These are phyloP conservation scores for Ilex asprella DNA, from an alignment of 257 asterid genomes.

Conservation along the genomic window DNA sequence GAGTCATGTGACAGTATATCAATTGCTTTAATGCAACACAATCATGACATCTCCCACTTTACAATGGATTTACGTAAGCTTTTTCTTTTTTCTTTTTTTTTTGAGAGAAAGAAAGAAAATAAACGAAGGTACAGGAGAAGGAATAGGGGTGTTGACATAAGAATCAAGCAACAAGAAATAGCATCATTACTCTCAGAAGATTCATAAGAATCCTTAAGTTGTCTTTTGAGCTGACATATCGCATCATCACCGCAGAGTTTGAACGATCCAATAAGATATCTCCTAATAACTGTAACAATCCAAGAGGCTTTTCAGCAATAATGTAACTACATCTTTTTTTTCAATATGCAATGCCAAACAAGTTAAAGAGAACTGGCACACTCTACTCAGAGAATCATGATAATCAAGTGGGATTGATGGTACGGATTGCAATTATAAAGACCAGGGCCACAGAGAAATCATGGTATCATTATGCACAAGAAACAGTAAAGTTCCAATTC, in stretches of 20 bases:
- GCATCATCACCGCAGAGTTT: conserved; percentile 76
- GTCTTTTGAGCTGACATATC: conserved; percentile 75
- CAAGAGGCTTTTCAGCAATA: not conserved
- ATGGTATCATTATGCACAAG: too few relatives aligned
- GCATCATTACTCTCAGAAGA: conserved; percentile 70
- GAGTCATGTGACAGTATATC: not conserved
- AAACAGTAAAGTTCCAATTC: too few relatives aligned
- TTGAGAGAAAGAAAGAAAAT: not conserved
- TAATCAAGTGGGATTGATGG: too few relatives aligned
- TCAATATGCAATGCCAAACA: too few relatives aligned
- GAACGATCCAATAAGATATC: conserved; percentile 89
- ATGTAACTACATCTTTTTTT: too few relatives aligned
- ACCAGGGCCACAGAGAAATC: too few relatives aligned
- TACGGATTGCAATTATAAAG: too few relatives aligned
- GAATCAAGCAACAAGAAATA: conserved; percentile 8
- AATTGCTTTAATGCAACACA: not conserved
- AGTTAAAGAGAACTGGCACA: too few relatives aligned
- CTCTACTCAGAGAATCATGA: too few relatives aligned
- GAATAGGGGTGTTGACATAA: too few relatives aligned
- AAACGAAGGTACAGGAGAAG: not conserved
- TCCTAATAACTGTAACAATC: conserved; percentile 58
- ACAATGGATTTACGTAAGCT: not conserved
- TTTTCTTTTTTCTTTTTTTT: not conserved
- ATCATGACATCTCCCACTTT: not conserved
- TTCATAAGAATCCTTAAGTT: conserved; percentile 94